phyloP scores from a whole-genome alignment of 306 rosid genomes.

The Lagenaria siceraria region DNA sequence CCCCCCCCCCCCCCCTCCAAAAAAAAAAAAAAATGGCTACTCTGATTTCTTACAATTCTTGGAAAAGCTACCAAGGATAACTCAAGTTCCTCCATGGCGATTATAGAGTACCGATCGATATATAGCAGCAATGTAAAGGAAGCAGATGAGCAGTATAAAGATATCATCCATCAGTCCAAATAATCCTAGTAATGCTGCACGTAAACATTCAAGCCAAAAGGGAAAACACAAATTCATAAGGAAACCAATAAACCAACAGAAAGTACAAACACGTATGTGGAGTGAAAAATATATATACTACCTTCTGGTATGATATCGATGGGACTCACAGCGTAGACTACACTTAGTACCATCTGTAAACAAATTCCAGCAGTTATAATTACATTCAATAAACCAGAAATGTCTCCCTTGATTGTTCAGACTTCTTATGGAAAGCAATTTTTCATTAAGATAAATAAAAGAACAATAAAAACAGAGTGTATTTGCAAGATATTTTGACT shows the following conservation, averaged over 20 bases:
- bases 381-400: background rate
- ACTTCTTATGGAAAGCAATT: background rate
- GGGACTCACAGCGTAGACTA: constrained; percentile 59
- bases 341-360: constrained; percentile 49
- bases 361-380: background rate
- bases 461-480: background rate
- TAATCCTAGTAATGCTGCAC: constrained; percentile 63
- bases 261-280: background rate
- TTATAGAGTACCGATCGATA: constrained; percentile 59
- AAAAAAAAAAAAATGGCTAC: background rate
- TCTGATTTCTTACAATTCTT: background rate
- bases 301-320: constrained; percentile 95
- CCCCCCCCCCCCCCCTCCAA: too few species aligned
- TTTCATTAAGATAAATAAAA: background rate
- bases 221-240: background rate
- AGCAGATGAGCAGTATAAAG: constrained; percentile 46
- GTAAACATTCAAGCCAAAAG: background rate
- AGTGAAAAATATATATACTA: background rate
- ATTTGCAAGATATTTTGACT: too few species aligned
- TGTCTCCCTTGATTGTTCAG: background rate
- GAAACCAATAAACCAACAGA: background rate
- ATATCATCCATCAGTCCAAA: constrained; percentile 77
- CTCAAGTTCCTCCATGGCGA: constrained; percentile 65
- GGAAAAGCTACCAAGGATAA: background rate
- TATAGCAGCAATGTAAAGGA: constrained; percentile 67